A percentile compares a stretch with the other conserved stretches of the same genome.
These are phyloP conservation scores for Acanthamoeba rhysodes DNA, from an alignment of 208 protist genomes.

Conservation along the genomic window DNA sequence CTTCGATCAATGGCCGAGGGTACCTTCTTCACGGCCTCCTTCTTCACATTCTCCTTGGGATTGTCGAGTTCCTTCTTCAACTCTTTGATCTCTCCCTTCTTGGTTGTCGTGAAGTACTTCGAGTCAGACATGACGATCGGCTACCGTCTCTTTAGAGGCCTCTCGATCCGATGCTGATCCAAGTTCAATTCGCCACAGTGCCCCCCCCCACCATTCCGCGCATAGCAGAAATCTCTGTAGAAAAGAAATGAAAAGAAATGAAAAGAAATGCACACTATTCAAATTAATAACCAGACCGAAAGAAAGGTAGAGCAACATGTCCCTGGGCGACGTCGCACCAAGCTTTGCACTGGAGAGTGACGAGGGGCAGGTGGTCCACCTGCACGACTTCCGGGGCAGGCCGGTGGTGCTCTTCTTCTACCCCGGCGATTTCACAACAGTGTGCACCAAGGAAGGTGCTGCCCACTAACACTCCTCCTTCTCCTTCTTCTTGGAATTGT, in stretches of 20 bases:
- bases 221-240: not conserved
- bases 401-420: constrained; percentile 64
- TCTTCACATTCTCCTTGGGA: constrained; percentile 93
- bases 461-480: not conserved
- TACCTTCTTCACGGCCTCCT: constrained; percentile 97
- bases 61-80: constrained; percentile 94
- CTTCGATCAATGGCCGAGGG: too few relatives aligned
- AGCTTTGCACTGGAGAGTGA: constrained; percentile 6
- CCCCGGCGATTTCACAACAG: constrained; percentile 23
- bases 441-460: constrained; percentile 62
- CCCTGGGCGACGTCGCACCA: not conserved
- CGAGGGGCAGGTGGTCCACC: not conserved
- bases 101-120: constrained; percentile 56
- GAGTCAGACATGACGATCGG: constrained; percentile 42
- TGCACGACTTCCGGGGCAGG: not conserved
- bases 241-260: constrained; percentile 14
- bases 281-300: too few relatives aligned
- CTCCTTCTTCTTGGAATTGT: not conserved
- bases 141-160: not conserved
- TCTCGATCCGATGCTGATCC: not conserved
- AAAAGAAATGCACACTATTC: too few relatives aligned
- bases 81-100: constrained; percentile 92
- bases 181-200: not conserved
- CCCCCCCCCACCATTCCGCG: not conserved
- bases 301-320: not conserved